Evolutionary conservation across 345 rosid species (phyloP).

Genomic region (Mallotus nudiflorus): DNA sequence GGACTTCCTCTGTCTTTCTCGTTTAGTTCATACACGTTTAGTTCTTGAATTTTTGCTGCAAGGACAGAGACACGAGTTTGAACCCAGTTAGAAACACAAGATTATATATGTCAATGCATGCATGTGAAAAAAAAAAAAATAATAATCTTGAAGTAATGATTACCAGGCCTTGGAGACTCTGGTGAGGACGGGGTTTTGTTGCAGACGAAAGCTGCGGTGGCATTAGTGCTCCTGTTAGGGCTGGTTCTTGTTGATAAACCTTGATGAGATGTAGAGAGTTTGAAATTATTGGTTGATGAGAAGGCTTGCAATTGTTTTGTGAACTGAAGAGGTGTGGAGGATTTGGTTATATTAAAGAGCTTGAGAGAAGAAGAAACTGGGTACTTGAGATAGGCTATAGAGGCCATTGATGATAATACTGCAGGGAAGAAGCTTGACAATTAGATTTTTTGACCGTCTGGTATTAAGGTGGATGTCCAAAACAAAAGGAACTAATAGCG

Average conservation of each 20-base stretch:
- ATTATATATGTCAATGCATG: no score
- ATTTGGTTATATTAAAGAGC: conserved; percentile 6
- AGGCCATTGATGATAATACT: conserved; percentile 19
- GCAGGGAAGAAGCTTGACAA: background rate
- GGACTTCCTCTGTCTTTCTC: conserved; percentile 59
- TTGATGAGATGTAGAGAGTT: background rate
- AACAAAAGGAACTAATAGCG: no score
- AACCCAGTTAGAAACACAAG: no score
- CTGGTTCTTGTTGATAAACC: background rate
- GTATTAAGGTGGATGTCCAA: background rate
- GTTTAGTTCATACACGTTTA: conserved; percentile 53
- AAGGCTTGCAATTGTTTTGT: conserved; percentile 4
- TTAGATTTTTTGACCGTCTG: no score
- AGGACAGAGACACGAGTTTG: no score
- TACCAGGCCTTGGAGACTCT: conserved; percentile 10
- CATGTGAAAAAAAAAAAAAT: no score
- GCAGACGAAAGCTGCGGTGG: conserved; percentile 19
- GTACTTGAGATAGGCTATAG: conserved; percentile 10
- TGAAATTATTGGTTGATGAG: conserved; percentile 7
- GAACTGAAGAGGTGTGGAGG: background rate
- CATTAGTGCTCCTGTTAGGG: background rate
- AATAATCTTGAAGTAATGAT: background rate
- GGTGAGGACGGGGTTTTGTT: conserved; percentile 3
- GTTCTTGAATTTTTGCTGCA: conserved; percentile 44
- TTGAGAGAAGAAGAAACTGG: conserved; percentile 9